Evolutionary conservation across 2,329 filamentous ascomycete species (phyloP).

Genomic region (Diaporthe sp.): DNA sequence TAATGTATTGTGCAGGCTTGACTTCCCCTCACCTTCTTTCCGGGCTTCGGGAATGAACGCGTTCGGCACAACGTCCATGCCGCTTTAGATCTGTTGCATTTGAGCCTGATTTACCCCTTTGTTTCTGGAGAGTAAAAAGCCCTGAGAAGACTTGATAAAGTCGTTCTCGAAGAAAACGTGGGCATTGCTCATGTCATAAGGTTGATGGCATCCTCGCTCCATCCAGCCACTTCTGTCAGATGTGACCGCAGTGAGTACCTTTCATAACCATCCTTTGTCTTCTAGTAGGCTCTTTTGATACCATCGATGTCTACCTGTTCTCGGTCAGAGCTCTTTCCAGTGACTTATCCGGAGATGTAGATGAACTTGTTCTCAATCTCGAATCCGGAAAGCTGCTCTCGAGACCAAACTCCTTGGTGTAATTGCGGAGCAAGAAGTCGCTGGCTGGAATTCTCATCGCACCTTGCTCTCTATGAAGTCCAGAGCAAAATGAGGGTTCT

Average conservation of each 20-base stretch:
- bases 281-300: too few species aligned
- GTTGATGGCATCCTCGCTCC: too few species aligned
- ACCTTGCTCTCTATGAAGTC: neutral
- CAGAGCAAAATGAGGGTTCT: neutral
- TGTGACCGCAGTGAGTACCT: too few species aligned
- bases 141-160: too few species aligned
- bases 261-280: too few species aligned
- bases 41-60: neutral
- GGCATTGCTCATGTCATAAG: too few species aligned
- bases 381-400: neutral
- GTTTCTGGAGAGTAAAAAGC: too few species aligned
- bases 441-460: neutral
- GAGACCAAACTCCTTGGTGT: neutral
- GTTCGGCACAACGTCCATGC: neutral
- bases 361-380: constrained; percentile 9
- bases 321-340: too few species aligned
- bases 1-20: neutral
- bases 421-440: neutral
- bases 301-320: too few species aligned
- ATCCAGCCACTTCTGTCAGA: too few species aligned
- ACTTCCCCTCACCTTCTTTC: neutral
- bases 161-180: too few species aligned
- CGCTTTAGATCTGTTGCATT: neutral
- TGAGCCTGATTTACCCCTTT: neutral
- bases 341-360: neutral